phyloP scores from a whole-genome alignment of 2,329 filamentous ascomycete species.

The Lachnellula arida region DNA sequence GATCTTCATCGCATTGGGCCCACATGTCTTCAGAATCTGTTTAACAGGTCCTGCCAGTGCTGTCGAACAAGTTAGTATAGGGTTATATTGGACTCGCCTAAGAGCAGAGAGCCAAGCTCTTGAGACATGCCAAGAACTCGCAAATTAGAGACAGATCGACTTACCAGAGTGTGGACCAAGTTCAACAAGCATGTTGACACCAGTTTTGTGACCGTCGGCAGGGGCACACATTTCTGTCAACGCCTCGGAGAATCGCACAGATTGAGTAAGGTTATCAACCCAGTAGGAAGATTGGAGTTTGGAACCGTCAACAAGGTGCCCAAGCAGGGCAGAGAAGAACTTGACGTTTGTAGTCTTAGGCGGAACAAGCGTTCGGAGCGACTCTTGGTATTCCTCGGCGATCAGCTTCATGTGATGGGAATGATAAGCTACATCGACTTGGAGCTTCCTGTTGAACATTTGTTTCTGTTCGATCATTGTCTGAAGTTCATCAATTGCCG shows the following conservation, averaged over 20 bases:
- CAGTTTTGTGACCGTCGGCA: conserved; percentile 14
- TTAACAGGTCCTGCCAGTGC: conserved; percentile 32
- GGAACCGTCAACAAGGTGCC: conserved; percentile 15
- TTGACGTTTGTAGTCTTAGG: conserved; percentile 11
- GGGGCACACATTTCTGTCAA: conserved; percentile 27
- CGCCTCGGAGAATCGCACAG: conserved; percentile 41
- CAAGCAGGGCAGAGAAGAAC: conserved; percentile 20
- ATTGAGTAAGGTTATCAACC: conserved; percentile 40
- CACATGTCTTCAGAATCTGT: conserved; percentile 38
- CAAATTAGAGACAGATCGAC: too few species aligned
- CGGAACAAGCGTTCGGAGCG: conserved; percentile 2
- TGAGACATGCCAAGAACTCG: too few species aligned
- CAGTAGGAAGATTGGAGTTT: conserved; percentile 39
- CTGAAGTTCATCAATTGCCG: conserved; percentile 21
- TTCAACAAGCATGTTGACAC: conserved; percentile 26
- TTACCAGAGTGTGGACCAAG: conserved; percentile 33
- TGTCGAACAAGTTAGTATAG: too few species aligned
- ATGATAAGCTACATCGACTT: conserved; percentile 31
- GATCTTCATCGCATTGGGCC: conserved; percentile 39
- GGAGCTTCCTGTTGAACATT: conserved; percentile 13
- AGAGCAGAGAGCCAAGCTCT: too few species aligned
- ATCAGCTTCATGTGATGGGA: conserved; percentile 27
- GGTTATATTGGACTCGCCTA: too few species aligned
- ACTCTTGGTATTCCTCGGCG: conserved; percentile 12
- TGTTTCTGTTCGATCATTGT: conserved; percentile 5